Conservation (phyloP, 192 early-diverging fungal species). For the Backusella mclennaniae region DNA sequence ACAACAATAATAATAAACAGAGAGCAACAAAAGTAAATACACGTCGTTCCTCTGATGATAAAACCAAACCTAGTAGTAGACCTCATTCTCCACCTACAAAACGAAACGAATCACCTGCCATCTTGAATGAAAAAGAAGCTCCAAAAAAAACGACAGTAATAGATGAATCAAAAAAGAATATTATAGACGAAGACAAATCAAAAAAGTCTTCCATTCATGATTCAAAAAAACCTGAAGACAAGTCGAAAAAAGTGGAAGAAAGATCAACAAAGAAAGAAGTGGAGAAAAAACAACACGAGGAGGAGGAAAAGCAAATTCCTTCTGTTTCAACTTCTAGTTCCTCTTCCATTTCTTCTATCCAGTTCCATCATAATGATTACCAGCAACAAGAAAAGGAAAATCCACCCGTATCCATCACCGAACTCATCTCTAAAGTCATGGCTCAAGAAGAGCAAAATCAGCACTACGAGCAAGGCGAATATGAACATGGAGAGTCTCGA, state of each 20-base stretch:
- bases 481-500: background rate
- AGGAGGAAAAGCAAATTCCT: background rate
- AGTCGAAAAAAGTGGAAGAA: background rate
- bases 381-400: background rate
- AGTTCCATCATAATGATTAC: background rate
- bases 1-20: background rate
- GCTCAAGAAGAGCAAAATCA: background rate
- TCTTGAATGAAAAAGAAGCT: background rate
- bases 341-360: background rate
- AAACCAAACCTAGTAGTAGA: background rate
- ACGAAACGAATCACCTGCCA: conserved; percentile 4
- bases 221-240: background rate
- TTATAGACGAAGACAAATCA: background rate
- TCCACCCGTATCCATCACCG: background rate
- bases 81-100: conserved; percentile 14
- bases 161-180: background rate
- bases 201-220: background rate
- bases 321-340: background rate
- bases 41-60: conserved; percentile 8
- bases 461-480: background rate
- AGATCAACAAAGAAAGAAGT: background rate
- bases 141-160: background rate
- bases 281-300: background rate
- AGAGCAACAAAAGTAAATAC: conserved; percentile 2
- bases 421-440: background rate